These are phyloP conservation scores for Leccinum imitatum DNA, from an alignment of 768 basidiomycete genomes.

Conservation along the genomic window DNA sequence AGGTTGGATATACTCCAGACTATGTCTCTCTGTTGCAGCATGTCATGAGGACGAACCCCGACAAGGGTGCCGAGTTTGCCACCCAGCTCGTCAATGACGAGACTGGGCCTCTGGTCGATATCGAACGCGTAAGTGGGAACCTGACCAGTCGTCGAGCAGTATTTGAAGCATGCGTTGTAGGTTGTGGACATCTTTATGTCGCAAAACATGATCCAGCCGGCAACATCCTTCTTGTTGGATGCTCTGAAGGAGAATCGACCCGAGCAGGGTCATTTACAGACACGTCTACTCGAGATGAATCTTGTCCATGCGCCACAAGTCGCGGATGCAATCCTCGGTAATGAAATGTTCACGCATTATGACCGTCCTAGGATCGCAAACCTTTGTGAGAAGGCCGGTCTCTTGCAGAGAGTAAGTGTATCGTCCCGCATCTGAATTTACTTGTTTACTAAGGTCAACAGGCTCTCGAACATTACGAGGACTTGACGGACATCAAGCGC, in stretches of 20 bases:
- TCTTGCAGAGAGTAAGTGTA: slow-evolving; percentile 79
- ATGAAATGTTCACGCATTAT: slow-evolving; percentile 98
- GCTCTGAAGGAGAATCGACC: slow-evolving; percentile 98
- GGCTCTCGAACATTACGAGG: slow-evolving; percentile 98
- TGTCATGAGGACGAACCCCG: slow-evolving; percentile 93
- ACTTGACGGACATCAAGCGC: slow-evolving; percentile 97
- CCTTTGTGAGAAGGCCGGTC: slow-evolving; percentile 96
- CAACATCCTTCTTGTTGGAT: slow-evolving; percentile 95
- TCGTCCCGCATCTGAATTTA: background rate
- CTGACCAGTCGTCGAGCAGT: background rate
- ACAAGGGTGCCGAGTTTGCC: slow-evolving; percentile 99
- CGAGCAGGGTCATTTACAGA: slow-evolving; percentile 95
- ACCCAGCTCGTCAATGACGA: slow-evolving; percentile 92
- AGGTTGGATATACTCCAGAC: slow-evolving; percentile 91
- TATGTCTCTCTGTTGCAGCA: slow-evolving; percentile 92
- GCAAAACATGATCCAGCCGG: slow-evolving; percentile 99
- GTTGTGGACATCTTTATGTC: slow-evolving; percentile 99
- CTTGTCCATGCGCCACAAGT: slow-evolving; percentile 96
- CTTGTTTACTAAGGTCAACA: slow-evolving; percentile 34
- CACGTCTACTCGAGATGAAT: slow-evolving; percentile 97
- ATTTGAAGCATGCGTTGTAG: slow-evolving; percentile 34
- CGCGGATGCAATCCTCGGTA: slow-evolving; percentile 97
- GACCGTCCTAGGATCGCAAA: slow-evolving; percentile 97
- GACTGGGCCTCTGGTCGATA: slow-evolving; percentile 84
- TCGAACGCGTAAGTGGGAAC: slow-evolving; percentile 69